Percentiles rank a stretch among this genome's conserved stretches.
Conservation (phyloP, 2,329 filamentous ascomycete species). For the Trichophyton equinum region DNA sequence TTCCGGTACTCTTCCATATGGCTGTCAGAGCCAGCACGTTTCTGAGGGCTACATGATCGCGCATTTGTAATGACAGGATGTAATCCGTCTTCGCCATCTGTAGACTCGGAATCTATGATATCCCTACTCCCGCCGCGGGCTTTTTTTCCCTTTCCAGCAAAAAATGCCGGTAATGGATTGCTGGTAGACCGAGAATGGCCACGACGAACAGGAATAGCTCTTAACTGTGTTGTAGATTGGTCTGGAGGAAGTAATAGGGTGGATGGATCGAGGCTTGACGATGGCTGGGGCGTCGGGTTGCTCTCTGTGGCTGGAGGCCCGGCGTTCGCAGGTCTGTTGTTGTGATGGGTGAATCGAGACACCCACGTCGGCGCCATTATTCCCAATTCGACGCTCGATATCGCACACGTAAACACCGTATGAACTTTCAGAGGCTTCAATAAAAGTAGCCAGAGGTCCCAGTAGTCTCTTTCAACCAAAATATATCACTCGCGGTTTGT, state of each 20-base stretch:
- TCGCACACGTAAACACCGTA: too few relatives aligned
- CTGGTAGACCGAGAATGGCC: constrained; percentile 58
- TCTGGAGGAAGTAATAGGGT: neutral
- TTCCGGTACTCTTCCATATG: constrained; percentile 49
- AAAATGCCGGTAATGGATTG: constrained; percentile 64
- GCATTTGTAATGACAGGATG: neutral
- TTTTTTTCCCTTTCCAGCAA: constrained; percentile 45
- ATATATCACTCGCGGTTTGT: neutral
- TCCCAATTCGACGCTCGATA: neutral
- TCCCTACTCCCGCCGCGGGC: constrained; percentile 38
- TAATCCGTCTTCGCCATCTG: constrained; percentile 22
- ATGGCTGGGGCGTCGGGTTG: neutral
- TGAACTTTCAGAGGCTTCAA: neutral
- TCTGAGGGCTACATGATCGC: constrained; percentile 29
- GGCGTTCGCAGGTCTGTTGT: neutral
- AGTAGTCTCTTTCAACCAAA: neutral
- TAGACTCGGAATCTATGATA: constrained; percentile 36
- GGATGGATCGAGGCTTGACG: neutral
- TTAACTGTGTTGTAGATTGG: neutral
- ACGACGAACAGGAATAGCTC: constrained; percentile 11
- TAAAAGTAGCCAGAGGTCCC: neutral
- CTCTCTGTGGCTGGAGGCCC: neutral
- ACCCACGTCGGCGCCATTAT: constrained; percentile 1
- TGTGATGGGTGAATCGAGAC: neutral
- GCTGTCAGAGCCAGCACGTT: constrained; percentile 23